Conservation (phyloP, 371 early-diverging fungal species). For the Mucor ambiguus region DNA sequence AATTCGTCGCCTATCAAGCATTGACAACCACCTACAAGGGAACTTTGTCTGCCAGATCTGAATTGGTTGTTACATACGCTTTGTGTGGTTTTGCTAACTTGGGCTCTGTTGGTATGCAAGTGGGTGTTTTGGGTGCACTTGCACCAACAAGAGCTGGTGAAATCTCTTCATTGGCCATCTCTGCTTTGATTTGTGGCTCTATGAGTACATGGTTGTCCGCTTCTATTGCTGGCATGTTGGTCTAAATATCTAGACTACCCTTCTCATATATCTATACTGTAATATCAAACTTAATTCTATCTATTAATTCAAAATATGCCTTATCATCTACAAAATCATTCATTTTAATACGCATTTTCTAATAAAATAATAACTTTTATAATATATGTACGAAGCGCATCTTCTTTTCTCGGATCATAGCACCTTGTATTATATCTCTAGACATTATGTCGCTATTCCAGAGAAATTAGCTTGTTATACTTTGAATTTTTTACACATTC, state of each 20-base stretch:
- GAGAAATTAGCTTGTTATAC: too few species aligned
- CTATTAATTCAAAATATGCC: not conserved
- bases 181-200: slow-evolving; percentile 78
- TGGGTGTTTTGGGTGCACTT: slow-evolving; percentile 73
- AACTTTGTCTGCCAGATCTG: slow-evolving; percentile 42
- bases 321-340: not conserved
- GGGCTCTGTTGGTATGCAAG: slow-evolving; percentile 80
- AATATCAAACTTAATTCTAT: not conserved
- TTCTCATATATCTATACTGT: too few species aligned
- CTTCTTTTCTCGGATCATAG: too few species aligned
- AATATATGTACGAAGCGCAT: too few species aligned
- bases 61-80: slow-evolving; percentile 66
- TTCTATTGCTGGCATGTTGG: slow-evolving; percentile 73
- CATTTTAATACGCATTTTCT: too few species aligned
- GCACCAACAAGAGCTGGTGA: slow-evolving; percentile 74
- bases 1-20: slow-evolving; percentile 78
- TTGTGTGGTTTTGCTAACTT: slow-evolving; percentile 89
- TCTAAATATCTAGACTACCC: slow-evolving; percentile 35
- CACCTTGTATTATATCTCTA: too few species aligned
- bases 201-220: slow-evolving; percentile 81
- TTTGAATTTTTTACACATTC: too few species aligned
- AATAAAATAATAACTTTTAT: too few species aligned
- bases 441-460: too few species aligned
- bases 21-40: slow-evolving; percentile 33
- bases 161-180: slow-evolving; percentile 70